Conservation (phyloP, 2,329 filamentous ascomycete genomes). For the Bipolaris bicolor region DNA sequence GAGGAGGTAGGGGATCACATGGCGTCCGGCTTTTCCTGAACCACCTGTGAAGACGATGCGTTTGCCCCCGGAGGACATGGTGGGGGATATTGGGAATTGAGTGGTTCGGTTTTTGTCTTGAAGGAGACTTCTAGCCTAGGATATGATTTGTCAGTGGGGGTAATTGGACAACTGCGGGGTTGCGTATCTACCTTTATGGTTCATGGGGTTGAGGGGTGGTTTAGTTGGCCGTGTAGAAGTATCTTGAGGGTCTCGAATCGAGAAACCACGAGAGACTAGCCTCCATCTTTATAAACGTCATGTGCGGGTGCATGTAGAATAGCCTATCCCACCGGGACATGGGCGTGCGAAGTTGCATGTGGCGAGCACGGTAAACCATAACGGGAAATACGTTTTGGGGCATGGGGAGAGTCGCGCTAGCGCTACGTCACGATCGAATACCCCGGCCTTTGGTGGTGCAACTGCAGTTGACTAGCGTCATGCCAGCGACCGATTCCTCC, state of each 20-base stretch:
- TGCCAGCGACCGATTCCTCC: constrained; percentile 6
- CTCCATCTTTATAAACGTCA: constrained; percentile 20
- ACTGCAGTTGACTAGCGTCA: constrained; percentile 15
- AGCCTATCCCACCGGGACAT: constrained; percentile 17
- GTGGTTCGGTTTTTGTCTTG: background rate
- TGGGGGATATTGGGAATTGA: background rate
- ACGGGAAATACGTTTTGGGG: background rate
- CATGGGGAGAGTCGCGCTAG: constrained; percentile 14
- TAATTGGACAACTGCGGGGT: constrained; percentile 6
- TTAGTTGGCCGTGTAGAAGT: background rate
- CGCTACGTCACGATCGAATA: constrained; percentile 27
- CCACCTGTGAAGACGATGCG: constrained; percentile 56
- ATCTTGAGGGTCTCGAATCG: background rate
- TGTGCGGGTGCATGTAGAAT: constrained; percentile 3
- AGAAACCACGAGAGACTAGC: background rate
- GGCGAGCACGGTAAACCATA: constrained; percentile 10
- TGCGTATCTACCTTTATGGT: background rate
- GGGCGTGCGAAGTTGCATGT: constrained; percentile 12
- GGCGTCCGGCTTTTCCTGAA: constrained; percentile 59
- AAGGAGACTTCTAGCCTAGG: background rate
- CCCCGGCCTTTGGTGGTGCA: constrained; percentile 16
- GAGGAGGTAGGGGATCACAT: constrained; percentile 61
- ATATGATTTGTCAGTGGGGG: background rate
- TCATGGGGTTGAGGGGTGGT: background rate
- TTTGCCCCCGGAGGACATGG: constrained; percentile 44